Evolutionary conservation across 2,329 filamentous ascomycete genomes (phyloP).

Genomic region (Aureobasidium sp.): DNA sequence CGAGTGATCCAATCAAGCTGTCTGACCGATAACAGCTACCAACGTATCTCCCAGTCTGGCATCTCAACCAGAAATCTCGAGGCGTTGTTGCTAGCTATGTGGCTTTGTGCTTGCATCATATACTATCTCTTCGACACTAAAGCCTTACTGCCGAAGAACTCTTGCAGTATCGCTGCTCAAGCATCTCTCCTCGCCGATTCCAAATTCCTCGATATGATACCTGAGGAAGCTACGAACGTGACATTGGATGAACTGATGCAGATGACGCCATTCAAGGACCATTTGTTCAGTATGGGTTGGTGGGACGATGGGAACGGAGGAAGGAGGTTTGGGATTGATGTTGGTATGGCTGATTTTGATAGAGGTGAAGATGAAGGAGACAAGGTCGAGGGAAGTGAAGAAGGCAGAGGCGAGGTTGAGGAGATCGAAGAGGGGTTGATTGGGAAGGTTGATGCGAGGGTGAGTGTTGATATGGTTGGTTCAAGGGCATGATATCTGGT

Average conservation of each 20-base stretch:
- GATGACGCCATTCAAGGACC: conserved; percentile 20
- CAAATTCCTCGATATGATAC: conserved; percentile 22
- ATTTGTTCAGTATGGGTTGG: conserved; percentile 23
- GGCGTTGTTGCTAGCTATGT: background rate
- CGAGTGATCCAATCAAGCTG: too few species aligned
- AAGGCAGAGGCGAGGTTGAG: background rate
- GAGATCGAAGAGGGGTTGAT: too few species aligned
- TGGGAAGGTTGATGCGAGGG: too few species aligned
- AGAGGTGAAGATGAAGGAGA: background rate
- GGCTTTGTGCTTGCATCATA: background rate
- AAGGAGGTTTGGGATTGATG: conserved; percentile 22
- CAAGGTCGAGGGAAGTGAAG: background rate
- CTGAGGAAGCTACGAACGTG: conserved; percentile 20
- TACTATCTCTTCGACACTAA: background rate
- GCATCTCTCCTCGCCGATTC: conserved; percentile 31
- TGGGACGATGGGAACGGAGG: background rate
- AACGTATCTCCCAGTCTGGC: background rate
- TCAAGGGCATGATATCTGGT: too few species aligned
- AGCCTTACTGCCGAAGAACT: background rate
- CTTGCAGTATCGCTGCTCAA: conserved; percentile 31
- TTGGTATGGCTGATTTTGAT: conserved; percentile 17
- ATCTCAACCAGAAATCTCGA: background rate
- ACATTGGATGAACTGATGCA: conserved; percentile 19
- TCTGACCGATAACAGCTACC: too few species aligned
- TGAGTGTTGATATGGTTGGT: too few species aligned